phyloP scores from a whole-genome alignment of 202 grass and related monocot genomes.

The Panicum virgatum region DNA sequence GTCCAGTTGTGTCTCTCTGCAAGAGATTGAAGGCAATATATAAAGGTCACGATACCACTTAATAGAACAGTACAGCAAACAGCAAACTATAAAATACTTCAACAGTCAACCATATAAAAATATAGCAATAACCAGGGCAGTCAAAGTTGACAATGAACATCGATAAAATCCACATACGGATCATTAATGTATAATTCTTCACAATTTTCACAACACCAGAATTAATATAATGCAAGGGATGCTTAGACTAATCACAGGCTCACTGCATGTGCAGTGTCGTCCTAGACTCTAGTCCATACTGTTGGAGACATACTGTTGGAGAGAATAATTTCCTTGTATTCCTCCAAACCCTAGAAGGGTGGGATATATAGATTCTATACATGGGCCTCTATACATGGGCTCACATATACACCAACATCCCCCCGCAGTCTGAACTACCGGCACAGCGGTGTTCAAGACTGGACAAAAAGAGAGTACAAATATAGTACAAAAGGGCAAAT shows the following conservation, averaged over 20 bases:
- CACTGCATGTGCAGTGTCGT: slow-evolving; percentile 33
- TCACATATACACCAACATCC: too few relatives aligned
- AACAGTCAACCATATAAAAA: slow-evolving; percentile 11
- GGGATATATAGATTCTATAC: too few relatives aligned
- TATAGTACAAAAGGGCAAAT: too few relatives aligned
- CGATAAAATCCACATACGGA: slow-evolving; percentile 23
- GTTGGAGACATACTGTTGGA: too few relatives aligned
- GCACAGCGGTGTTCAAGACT: too few relatives aligned
- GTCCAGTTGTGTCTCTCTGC: slow-evolving; percentile 96
- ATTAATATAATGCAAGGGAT: slow-evolving; percentile 29
- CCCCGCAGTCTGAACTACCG: too few relatives aligned
- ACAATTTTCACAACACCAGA: slow-evolving; percentile 27
- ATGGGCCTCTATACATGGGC: too few relatives aligned
- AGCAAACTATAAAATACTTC: slow-evolving; percentile 11
- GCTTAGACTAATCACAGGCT: slow-evolving; percentile 33
- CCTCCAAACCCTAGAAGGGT: too few relatives aligned
- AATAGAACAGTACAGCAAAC: slow-evolving; percentile 19
- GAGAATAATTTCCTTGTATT: too few relatives aligned
- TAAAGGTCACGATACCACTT: slow-evolving; percentile 26
- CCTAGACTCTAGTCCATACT: slow-evolving; percentile 6
- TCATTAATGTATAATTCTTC: slow-evolving; percentile 27
- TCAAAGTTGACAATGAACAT: slow-evolving; percentile 28
- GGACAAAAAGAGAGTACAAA: too few relatives aligned
- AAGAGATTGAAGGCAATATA: slow-evolving; percentile 35
- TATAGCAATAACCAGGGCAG: slow-evolving; percentile 24